Conservation (phyloP, 306 rosid genomes). For the Cucumis hystrix region DNA sequence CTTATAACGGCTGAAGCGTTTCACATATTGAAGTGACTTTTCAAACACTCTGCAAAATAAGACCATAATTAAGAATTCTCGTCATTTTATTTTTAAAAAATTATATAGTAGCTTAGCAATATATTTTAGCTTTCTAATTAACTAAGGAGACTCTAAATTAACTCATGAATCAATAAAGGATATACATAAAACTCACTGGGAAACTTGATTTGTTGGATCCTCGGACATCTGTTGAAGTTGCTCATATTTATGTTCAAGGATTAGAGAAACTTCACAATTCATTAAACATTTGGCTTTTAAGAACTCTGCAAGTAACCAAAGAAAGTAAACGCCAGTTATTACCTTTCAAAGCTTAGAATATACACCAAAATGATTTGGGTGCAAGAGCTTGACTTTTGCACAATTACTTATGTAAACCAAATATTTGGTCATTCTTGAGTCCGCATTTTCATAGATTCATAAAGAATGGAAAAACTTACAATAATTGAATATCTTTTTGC, state of each 20-base stretch:
- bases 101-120: neutral
- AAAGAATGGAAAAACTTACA: neutral
- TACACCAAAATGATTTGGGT: neutral
- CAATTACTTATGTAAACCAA: neutral
- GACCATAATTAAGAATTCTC: neutral
- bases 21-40: slow-evolving; percentile 91
- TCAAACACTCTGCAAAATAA: slow-evolving; percentile 64
- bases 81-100: neutral
- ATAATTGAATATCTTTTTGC: neutral
- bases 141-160: neutral
- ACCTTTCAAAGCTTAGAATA: neutral
- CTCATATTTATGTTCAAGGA: slow-evolving; percentile 90
- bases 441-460: neutral
- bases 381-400: neutral
- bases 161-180: neutral
- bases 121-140: neutral
- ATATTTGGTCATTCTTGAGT: neutral
- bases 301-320: slow-evolving; percentile 37
- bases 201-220: slow-evolving; percentile 80
- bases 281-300: slow-evolving; percentile 89
- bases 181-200: slow-evolving; percentile 49
- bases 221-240: slow-evolving; percentile 93
- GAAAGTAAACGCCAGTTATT: neutral
- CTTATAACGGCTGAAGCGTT: slow-evolving; percentile 92
- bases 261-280: slow-evolving; percentile 92